Conservation (phyloP, 139 green algal genomes). For the Auxenochlorella pyrenoidosa region DNA sequence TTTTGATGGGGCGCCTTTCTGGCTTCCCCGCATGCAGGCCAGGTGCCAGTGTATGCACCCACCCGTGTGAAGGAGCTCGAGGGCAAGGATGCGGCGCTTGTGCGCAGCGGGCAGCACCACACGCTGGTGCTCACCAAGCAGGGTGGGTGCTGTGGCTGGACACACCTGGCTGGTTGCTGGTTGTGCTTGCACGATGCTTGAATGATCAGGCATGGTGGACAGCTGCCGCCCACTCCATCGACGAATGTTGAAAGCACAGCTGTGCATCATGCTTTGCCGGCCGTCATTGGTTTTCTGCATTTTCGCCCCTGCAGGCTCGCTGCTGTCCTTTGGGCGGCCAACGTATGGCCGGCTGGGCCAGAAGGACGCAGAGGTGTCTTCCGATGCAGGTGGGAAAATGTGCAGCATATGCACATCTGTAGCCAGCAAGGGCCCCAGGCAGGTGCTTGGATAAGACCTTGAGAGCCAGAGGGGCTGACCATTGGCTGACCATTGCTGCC, state of each 20-base stretch:
- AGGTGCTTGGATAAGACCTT: no score
- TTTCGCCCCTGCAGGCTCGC: slow-evolving; percentile 16
- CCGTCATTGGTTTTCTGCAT: background rate
- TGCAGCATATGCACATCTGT: no score
- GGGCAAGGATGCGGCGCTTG: slow-evolving; percentile 7
- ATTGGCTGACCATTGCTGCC: no score
- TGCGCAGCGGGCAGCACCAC: slow-evolving; percentile 87
- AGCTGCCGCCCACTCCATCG: no score
- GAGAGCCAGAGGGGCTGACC: background rate
- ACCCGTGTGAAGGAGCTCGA: slow-evolving; percentile 56
- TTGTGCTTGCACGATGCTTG: no score
- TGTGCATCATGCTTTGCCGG: no score
- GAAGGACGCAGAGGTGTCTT: slow-evolving; percentile 52
- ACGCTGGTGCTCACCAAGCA: slow-evolving; percentile 74
- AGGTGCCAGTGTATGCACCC: slow-evolving; percentile 38
- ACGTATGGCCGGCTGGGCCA: slow-evolving; percentile 88
- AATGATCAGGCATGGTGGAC: no score
- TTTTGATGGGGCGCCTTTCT: background rate
- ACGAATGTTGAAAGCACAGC: no score
- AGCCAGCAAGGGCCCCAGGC: no score
- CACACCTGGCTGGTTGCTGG: no score
- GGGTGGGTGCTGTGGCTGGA: background rate
- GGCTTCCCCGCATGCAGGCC: slow-evolving; percentile 24
- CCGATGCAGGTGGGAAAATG: slow-evolving; percentile 41
- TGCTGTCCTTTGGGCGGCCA: slow-evolving; percentile 79